These are phyloP conservation scores for Ceratobasidium sp. DNA, from an alignment of 1,284 basidiomycete species.

Conservation along the genomic window DNA sequence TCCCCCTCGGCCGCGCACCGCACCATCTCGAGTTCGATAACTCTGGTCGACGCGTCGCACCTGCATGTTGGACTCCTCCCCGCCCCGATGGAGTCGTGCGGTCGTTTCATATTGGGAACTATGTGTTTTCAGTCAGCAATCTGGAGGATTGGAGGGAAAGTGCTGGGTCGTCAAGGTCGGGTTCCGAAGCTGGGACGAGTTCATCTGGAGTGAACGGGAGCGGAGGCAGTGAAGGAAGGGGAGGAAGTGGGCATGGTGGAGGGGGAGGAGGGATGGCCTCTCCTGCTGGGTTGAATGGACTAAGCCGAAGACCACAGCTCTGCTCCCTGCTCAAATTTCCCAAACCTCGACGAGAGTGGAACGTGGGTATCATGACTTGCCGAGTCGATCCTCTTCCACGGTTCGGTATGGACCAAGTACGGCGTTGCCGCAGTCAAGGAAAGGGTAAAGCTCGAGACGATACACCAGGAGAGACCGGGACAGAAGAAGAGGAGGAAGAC, in stretches of 20 bases:
- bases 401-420: background rate
- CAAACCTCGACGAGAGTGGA: slow-evolving; percentile 29
- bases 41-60: slow-evolving; percentile 32
- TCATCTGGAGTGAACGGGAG: background rate
- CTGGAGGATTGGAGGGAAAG: slow-evolving; percentile 2
- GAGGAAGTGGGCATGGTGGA: no score
- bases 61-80: slow-evolving; percentile 27
- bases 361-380: slow-evolving; percentile 40
- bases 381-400: slow-evolving; percentile 36
- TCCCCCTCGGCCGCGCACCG: slow-evolving; percentile 27
- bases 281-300: slow-evolving; percentile 14
- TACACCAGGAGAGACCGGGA: background rate
- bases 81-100: slow-evolving; percentile 18
- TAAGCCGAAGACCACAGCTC: slow-evolving; percentile 5
- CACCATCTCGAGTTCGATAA: slow-evolving; percentile 41
- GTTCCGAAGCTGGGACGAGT: background rate
- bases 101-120: slow-evolving; percentile 36
- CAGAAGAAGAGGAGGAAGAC: slow-evolving; percentile 1
- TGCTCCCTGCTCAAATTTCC: slow-evolving; percentile 24
- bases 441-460: background rate
- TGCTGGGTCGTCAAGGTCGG: background rate
- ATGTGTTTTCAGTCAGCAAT: slow-evolving; percentile 37
- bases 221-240: background rate
- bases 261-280: background rate
- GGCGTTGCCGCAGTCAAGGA: background rate